Base-by-base conservation (phyloP, 192 early-diverging fungal genomes). In the Backusella sp. region DNA sequence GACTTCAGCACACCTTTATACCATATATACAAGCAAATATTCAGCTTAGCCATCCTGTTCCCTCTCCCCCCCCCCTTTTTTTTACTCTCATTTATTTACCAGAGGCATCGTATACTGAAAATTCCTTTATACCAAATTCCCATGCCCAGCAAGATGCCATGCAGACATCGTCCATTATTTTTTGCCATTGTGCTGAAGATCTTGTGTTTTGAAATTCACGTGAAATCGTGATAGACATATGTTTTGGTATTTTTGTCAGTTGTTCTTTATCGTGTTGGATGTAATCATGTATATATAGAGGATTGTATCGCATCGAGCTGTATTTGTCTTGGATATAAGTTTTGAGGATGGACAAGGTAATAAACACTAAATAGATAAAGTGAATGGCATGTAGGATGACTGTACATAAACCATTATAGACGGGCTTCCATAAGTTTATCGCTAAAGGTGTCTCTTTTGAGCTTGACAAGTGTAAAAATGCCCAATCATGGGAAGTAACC, bases 51-150 rank as follows among this genome's bases (percentile, higher is more conserved):
- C 19, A 23, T 62, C 28, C 3, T 23, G 12, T 62, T 28, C 26
- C 56, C 11, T 28, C 11, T n/a, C 11, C 21, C 23, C 11, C n/a
- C n/a, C n/a, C n/a, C 21, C 6, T 8, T 1, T 21, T 26, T 56
- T 9, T 56, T 23, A 9, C 12, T 14, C 26, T 62, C 9, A 62
- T 62, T 26, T 62, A 28, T 26, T 59, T 69, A 70, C 77, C 77
- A 59, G 77, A 74, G 32, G 67, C 67, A 44, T 79, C 77, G 19
- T 74, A 74, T 28, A 79, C 67, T 19, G 77, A 70, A 44, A 79
- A n/a, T 30, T 70, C 67, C 30, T 79, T 41, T 26, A 79, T 74
- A 34, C 77, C 77, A 68, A 79, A 62, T 35, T 79, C 49, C 77
- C 77, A 79, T 6, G 77, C 77, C 77, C 77, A 79, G 32, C 77